Evolutionary conservation across 164 flowering plant species (phyloP).

Genomic region (Liriodendron chinense): DNA sequence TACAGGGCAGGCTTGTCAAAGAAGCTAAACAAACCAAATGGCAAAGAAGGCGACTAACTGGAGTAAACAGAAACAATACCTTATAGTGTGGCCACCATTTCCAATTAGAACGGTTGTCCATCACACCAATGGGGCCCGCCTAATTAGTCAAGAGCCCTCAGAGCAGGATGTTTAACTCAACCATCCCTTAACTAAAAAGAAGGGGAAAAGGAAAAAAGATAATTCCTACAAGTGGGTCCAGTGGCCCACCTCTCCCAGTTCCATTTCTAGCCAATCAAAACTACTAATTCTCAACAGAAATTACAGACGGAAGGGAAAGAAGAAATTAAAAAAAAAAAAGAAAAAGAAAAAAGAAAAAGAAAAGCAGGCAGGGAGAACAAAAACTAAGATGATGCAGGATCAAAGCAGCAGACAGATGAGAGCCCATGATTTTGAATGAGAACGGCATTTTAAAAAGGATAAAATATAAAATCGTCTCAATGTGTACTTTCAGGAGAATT

Average conservation of each 20-base stretch:
- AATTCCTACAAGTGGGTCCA: neutral
- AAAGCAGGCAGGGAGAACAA: neutral
- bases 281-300: neutral
- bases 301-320: neutral
- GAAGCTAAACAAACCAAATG: neutral
- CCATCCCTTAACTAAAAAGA: neutral
- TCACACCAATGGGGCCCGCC: neutral
- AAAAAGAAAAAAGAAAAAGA: neutral
- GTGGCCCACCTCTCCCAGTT: no score
- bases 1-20: neutral
- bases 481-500: slow-evolving; percentile 94
- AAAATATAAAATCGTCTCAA: slow-evolving; percentile 64
- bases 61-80: neutral
- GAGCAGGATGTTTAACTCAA: neutral
- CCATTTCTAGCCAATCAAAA: neutral
- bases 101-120: neutral
- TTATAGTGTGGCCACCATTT: neutral
- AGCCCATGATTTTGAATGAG: neutral
- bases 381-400: slow-evolving; percentile 2
- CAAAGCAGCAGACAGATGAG: neutral
- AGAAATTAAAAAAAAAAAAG: no score
- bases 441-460: neutral
- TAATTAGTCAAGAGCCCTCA: neutral
- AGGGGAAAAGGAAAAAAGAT: neutral
- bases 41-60: neutral